Evolutionary conservation across 257 asterid genomes (phyloP).

Genomic region (Petrea volubilis): DNA sequence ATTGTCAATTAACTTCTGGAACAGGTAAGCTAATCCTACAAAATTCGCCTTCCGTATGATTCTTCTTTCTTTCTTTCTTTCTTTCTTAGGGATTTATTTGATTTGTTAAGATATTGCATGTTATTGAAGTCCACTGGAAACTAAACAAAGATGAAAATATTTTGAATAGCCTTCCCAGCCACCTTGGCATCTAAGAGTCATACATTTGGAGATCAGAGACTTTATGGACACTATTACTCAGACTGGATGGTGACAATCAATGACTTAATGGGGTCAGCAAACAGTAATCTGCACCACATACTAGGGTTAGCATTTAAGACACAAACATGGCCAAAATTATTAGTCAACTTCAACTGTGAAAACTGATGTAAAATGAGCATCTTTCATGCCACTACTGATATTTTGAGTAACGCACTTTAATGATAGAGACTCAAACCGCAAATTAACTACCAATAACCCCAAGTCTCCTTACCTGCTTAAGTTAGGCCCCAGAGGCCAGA

Average conservation of each 20-base stretch:
- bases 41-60: not conserved
- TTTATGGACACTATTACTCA: not conserved
- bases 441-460: not conserved
- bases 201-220: constrained; percentile 18
- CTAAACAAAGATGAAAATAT: not conserved
- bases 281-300: constrained; percentile 1
- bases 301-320: not conserved
- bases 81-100: not conserved
- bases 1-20: not conserved
- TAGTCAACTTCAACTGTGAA: not conserved
- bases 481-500: constrained; percentile 14
- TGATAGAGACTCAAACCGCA: not conserved
- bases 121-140: constrained; percentile 2
- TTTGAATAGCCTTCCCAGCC: not conserved
- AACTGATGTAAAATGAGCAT: not conserved
- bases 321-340: not conserved
- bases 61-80: not conserved
- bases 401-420: not conserved
- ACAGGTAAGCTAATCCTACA: not conserved
- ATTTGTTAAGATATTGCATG: not conserved
- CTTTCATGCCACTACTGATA: not conserved
- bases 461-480: constrained; percentile 1
- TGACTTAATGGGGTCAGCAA: not conserved
- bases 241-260: constrained; percentile 10
- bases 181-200: constrained; percentile 1